Conservation (phyloP, 305 asterid genomes). For the Stenogyne calaminthoides region DNA sequence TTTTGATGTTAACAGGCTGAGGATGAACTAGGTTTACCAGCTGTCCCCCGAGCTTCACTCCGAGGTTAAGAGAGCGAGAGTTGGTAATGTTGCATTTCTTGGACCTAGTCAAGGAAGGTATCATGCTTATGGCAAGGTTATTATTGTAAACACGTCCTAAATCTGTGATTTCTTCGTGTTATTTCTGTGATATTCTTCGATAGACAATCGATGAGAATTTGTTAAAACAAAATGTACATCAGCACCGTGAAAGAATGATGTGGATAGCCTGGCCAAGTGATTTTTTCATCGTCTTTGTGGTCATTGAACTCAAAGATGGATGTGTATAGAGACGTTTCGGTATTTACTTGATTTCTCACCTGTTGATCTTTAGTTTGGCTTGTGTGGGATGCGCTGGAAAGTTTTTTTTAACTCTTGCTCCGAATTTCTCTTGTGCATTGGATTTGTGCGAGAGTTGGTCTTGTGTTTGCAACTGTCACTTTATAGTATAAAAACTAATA, state of each 20-base stretch:
- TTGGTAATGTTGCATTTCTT: constrained; percentile 8
- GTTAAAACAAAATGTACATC: constrained; percentile 1
- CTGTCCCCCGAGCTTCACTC: constrained; percentile 91
- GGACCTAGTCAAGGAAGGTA: background rate
- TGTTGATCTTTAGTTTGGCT: background rate
- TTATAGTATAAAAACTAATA: too few relatives aligned
- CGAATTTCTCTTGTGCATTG: background rate
- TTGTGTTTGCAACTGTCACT: too few relatives aligned
- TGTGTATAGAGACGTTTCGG: constrained; percentile 28
- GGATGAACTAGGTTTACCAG: constrained; percentile 88
- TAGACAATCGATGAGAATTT: constrained; percentile 14
- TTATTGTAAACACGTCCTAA: constrained; percentile 21
- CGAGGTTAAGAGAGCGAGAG: constrained; percentile 55
- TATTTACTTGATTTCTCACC: background rate
- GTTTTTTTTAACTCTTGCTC: background rate
- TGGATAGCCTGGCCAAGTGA: constrained; percentile 21
- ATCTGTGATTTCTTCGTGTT: constrained; percentile 8
- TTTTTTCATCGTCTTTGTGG: constrained; percentile 33
- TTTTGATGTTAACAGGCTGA: constrained; percentile 61
- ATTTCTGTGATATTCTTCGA: constrained; percentile 7
- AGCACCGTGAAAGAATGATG: background rate
- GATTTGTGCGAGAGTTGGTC: too few relatives aligned
- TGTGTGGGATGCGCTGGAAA: background rate
- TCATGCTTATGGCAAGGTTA: constrained; percentile 16
- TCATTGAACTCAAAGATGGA: constrained; percentile 26